Conservation (phyloP, 1,139 yeast genomes). For the Zhuliangozyma blackwelliae region DNA sequence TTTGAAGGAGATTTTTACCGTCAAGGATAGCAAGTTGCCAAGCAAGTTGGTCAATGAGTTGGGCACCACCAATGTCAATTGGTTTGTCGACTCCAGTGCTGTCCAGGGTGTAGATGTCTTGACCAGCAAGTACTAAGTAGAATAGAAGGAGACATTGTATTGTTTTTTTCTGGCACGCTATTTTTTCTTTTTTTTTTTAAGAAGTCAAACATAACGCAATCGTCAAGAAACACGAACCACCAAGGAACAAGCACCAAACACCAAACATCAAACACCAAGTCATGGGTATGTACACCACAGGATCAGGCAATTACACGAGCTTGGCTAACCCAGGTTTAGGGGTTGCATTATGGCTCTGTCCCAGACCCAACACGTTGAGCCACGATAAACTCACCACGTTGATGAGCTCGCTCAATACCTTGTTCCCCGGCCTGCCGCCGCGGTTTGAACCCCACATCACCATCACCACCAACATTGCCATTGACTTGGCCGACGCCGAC, state of each 20-base stretch:
- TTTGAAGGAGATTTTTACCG: constrained; percentile 64
- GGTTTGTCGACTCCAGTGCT: constrained; percentile 83
- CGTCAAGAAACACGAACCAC: too few relatives aligned
- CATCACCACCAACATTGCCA: constrained; percentile 55
- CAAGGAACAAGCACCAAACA: too few relatives aligned
- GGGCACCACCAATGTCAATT: constrained; percentile 49
- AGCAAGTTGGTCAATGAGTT: constrained; percentile 64
- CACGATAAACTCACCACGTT: constrained; percentile 57
- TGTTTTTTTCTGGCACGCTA: neutral
- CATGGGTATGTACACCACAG: neutral
- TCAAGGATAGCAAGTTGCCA: constrained; percentile 53
- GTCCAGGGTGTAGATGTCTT: constrained; percentile 56
- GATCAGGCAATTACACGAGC: neutral
- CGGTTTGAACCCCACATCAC: constrained; percentile 76
- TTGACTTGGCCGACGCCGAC: constrained; percentile 32
- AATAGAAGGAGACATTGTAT: neutral
- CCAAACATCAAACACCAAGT: neutral
- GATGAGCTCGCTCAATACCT: constrained; percentile 60
- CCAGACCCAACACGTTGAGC: constrained; percentile 51
- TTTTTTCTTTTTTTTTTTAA: too few relatives aligned
- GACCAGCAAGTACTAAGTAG: constrained; percentile 38
- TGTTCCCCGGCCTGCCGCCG: constrained; percentile 67
- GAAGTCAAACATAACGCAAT: too few relatives aligned
- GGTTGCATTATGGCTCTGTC: constrained; percentile 75
- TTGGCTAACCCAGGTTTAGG: constrained; percentile 26